Base-by-base conservation (phyloP, 1,139 yeast species). In the Taiozyma sp. region DNA sequence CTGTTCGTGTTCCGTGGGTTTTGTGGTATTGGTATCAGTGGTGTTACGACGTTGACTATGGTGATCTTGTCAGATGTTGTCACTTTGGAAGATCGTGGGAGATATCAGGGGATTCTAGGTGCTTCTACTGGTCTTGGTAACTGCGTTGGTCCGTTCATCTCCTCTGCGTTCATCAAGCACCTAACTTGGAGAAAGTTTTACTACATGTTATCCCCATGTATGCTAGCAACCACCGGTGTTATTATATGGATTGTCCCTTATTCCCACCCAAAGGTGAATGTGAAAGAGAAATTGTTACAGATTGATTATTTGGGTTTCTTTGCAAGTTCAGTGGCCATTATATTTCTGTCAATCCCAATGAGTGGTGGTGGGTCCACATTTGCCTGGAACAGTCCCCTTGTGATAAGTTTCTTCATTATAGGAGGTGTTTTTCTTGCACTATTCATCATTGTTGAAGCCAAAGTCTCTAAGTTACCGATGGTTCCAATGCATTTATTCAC, bases 91-190 rank as follows among this genome's bases (percentile, higher is more conserved):
- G 66, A 72, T 32, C 64, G 78, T 47, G 78, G 76, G 1, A 66
- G 65, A 45, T 74, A 70, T 56, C 76, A 73, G 57, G 78, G 78
- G 75, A 54, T 62, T 70, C 48, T 80, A 65, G 54, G 59, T 5
- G 48, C 56, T 1, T 53, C 54, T 50, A 54, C 80, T 32, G 84
- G 84, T 0, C 55, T 80, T 12, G 84, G 86, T 2, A 74, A 76
- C 50, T 79, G 79, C 1, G 57, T 77, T 14, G 87, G 86, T 0
- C 87, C 87, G 0, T 73, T 81, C 50, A 63, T 81, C 23, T 81
- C 81, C 53, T 80, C 82, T 30, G 81, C 77, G 0, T 76, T 80
- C 52, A 73, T 78, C 6, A 62, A 70, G 27, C 68, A 70, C 52
- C 62, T 62, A 19, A 48, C 48, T 13, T 81, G 87, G 87, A 71